These are phyloP conservation scores for Cercospora brassicicola DNA, from an alignment of 2,329 filamentous ascomycete species.

Conservation along the genomic window DNA sequence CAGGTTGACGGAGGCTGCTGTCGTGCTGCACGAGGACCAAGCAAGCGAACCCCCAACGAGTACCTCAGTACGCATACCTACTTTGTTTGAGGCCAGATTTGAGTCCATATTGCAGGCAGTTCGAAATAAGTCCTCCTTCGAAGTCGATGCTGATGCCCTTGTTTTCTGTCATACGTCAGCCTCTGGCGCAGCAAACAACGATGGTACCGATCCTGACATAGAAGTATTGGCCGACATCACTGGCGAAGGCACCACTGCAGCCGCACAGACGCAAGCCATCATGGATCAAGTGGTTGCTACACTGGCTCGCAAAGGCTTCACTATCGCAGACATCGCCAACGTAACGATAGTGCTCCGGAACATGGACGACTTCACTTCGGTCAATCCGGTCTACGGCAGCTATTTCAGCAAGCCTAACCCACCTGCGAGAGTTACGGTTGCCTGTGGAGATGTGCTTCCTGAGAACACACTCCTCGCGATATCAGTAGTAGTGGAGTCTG, in stretches of 20 bases:
- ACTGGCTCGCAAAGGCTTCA: conserved; percentile 23
- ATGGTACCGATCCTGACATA: background rate
- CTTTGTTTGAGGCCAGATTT: conserved; percentile 67
- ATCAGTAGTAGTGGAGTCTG: conserved; percentile 46
- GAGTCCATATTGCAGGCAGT: conserved; percentile 38
- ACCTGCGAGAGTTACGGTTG: conserved; percentile 79
- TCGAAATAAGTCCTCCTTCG: background rate
- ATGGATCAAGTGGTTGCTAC: conserved; percentile 38
- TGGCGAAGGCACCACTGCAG: conserved; percentile 41
- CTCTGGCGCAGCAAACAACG: background rate
- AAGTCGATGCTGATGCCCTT: background rate
- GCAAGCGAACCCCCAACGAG: background rate
- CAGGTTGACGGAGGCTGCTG: conserved; percentile 58
- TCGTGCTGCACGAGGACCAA: conserved; percentile 34
- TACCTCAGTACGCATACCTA: conserved; percentile 55
- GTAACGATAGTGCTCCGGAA: conserved; percentile 69
- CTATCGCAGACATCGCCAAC: conserved; percentile 38
- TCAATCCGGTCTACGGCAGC: conserved; percentile 74
- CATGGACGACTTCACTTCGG: conserved; percentile 73
- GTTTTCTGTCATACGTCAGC: background rate
- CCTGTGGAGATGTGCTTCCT: conserved; percentile 69
- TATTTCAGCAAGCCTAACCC: conserved; percentile 79
- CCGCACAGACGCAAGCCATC: conserved; percentile 45
- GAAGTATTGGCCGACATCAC: conserved; percentile 33
- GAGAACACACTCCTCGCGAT: conserved; percentile 61